Base-by-base conservation (phyloP, 495 filamentous ascomycete species). In the Thozetella sp. region DNA sequence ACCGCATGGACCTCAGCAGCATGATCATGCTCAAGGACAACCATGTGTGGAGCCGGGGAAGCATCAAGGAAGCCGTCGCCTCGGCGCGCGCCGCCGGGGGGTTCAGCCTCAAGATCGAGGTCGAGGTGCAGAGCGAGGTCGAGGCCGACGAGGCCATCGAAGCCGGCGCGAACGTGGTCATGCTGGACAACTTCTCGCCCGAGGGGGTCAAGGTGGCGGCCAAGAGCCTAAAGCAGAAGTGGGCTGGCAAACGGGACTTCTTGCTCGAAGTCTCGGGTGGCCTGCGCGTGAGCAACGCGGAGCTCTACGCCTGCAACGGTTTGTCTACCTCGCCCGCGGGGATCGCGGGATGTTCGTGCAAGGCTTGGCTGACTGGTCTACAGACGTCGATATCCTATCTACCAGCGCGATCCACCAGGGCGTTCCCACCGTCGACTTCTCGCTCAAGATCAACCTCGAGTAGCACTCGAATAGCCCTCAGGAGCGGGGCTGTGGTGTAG, bases 21-120 rank as follows among this genome's bases (percentile, higher is more conserved):
- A 98, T 99, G 95, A 92, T 90, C 23, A 99, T 99, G 95, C 81
- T 99, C 53, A 99, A 99, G 78, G 95, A 99, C 74, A 99, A 99
- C 71, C 95, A 99, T 72, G 86, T 99, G 25, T 96, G 92, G 90
- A 90, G 91, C 40, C 88, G 88, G 62, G 90, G 89, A 3, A 89
- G 89, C 59, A 97, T 98, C 68, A 88, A 89, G 1, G 77, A 85
- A 2, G 95, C 96, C 3, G 93, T 98, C 20, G 76, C 76, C 58
- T 90, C 93, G 1, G 95, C 95, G 2, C 93, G 92, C 73, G 81
- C 86, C 15, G 93, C 86, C 0, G 93, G 87, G 11, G 96, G 95
- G 0, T 98, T 98, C 70, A 82, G 89, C 17, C 80, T 96, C 19
- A 99, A 99, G 81, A 84, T 99, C 30, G 95, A 99, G 78, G 96